A percentile compares a stretch with the other conserved stretches of the same genome.
Evolutionary conservation across 495 filamentous ascomycete genomes (phyloP).

Genomic region (Tuber melanosporum): DNA sequence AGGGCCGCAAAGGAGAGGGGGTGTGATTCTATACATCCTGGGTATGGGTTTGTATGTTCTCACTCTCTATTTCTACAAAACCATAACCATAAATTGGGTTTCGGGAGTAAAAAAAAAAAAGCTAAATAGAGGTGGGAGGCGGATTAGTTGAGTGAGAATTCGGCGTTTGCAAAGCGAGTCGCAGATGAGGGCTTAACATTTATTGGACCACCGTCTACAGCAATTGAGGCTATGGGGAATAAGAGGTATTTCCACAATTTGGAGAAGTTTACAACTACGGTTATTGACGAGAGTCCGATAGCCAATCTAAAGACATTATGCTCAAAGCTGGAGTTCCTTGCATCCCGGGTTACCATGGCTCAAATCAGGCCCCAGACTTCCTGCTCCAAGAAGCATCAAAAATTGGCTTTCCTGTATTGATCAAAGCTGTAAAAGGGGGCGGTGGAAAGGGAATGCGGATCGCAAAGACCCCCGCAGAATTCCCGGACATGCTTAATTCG

Average conservation of each 20-base stretch:
- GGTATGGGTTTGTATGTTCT: conserved; percentile 80
- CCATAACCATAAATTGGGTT: neutral
- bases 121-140: conserved; percentile 43
- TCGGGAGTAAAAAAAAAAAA: neutral
- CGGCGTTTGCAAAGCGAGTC: conserved; percentile 79
- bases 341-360: conserved; percentile 91
- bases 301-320: conserved; percentile 91
- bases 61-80: neutral
- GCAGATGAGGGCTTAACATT: conserved; percentile 87
- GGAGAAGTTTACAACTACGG: neutral
- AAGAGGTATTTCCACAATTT: conserved; percentile 58
- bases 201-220: conserved; percentile 84
- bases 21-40: conserved; percentile 86
- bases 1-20: conserved; percentile 73
- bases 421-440: conserved; percentile 95
- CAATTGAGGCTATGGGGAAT: conserved; percentile 96
- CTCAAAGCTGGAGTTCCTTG: conserved; percentile 84
- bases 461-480: conserved; percentile 64
- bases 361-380: conserved; percentile 66
- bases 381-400: conserved; percentile 67
- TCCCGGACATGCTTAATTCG: conserved; percentile 71
- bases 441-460: conserved; percentile 99
- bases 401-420: conserved; percentile 84
- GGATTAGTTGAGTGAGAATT: conserved; percentile 66
- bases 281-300: conserved; percentile 37